Evolutionary conservation across 768 basidiomycete species (phyloP), one percentile per base, ranked within the genome.

Genomic region (Tulasnella sp.): DNA sequence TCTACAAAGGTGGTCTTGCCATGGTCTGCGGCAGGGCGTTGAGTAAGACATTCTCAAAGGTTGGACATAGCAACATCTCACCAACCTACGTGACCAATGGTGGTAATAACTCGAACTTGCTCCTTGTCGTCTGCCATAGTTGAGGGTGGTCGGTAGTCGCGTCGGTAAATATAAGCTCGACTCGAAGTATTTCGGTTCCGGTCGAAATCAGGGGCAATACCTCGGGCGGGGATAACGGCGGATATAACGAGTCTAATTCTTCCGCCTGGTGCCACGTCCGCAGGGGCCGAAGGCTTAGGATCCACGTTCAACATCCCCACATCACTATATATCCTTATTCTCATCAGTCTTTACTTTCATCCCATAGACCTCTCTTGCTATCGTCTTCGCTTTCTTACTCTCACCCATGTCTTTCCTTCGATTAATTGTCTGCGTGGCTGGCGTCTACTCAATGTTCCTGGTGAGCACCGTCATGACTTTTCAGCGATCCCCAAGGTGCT

Each of bases 1-100:
- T 99, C 98, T 91, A 98, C 97, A 81, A 96, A 90, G 0, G 96
- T 96, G 2, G 96, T 96, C 87, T 99, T 98, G 83, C 97, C 97
- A 88, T 98, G 97, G 85, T 98, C 96, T 79, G 46, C 18, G n/a
- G 72, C 24, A 75, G 28, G 28, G 11, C 18, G 2, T 7, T 69
- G 64, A 69, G 64, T 37, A 18, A 37, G 12, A 14, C 9, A 34
- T 7, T 18, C 18, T 37, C 18, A 1, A 4, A 3, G 14, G 28
- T 12, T 31, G 12, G 1, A 34, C 5, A 22, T 54, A 77, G 9
- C 34, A 77, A 34, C 11, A 72, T 31, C 58, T 73, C 79, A 80
- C 79, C 50, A n/a, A 78, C 77, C 77, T 37, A 96, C 95, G 86
- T 96, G 94, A 18, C 95, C 94, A 9, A 96, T 91, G 2, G 94